phyloP scores from a whole-genome alignment of 768 basidiomycete species.

The Exsudoporus frostii region DNA sequence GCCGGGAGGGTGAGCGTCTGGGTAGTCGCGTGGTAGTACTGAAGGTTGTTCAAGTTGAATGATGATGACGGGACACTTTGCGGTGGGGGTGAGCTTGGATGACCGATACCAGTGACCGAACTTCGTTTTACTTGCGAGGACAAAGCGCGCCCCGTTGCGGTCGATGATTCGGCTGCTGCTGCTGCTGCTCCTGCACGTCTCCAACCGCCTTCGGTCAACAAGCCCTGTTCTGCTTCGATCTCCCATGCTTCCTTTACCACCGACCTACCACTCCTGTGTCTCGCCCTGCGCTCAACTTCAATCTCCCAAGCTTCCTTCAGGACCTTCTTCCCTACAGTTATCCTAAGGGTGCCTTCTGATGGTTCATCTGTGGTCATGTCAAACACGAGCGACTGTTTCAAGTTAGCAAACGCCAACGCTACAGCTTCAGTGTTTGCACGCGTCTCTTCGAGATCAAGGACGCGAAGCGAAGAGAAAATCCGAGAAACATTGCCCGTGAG shows the following conservation, averaged over 20 bases:
- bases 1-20: constrained; percentile 66
- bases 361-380: constrained; percentile 55
- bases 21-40: constrained; percentile 55
- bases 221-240: constrained; percentile 70
- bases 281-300: constrained; percentile 58
- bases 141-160: constrained; percentile 6
- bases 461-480: constrained; percentile 49
- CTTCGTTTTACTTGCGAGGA: constrained; percentile 17
- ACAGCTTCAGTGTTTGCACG: constrained; percentile 48
- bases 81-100: constrained; percentile 25
- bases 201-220: constrained; percentile 71
- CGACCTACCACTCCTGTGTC: constrained; percentile 37
- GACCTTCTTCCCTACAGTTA: constrained; percentile 68
- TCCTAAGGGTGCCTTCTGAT: constrained; percentile 46
- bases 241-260: constrained; percentile 72
- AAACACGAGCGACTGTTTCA: constrained; percentile 52
- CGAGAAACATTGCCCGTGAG: constrained; percentile 12
- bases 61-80: constrained; percentile 22
- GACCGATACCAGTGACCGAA: constrained; percentile 20
- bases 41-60: constrained; percentile 43
- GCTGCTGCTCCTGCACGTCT: constrained; percentile 53
- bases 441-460: constrained; percentile 70
- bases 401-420: constrained; percentile 40
- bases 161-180: constrained; percentile 39
- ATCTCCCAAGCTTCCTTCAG: constrained; percentile 79